Evolutionary conservation across 1,284 basidiomycete species (phyloP), one percentile per base, ranked within the genome.

Genomic region (Apiotrichum montevideense): DNA sequence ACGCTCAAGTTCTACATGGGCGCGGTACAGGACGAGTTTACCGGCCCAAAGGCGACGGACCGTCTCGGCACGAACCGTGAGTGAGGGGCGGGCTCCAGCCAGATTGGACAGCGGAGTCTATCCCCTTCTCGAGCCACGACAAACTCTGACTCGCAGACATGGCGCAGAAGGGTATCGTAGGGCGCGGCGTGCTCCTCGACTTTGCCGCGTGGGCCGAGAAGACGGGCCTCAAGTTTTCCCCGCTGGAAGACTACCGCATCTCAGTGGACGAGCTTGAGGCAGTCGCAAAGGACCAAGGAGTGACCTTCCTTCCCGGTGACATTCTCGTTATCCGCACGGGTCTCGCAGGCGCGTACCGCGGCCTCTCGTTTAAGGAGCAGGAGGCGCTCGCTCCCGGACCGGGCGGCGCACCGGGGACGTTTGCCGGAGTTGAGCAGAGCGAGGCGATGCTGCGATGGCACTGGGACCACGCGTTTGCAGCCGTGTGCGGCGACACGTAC

Each of bases 381-480:
- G 59, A 62, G 21, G 48, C 21, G 21, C 58, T 61, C 56, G 21
- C 21, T 21, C 21, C 21, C 21, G 21, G 21, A 21, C 21, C 21
- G 21, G 58, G 51, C 45, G 56, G 54, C 35, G 52, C 62, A 46
- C 47, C 37, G 7, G 37, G 63, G 44, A 32, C 56, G 40, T 61
- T 58, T 45, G 61, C 62, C 37, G 71, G 72, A 21, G 66, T 73
- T 4, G 58, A 57, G 35, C 64, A 64, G 37, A 50, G 49, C n/a
- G 70, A 75, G 35, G 67, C 69, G 8, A 61, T 74, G 53, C 63
- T 69, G 43, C 61, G 54, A 41, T 79, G 72, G 66, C 66, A 77
- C 56, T 78, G 77, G 77, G 71, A 79, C 51, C 63, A 78, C 32
- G 76, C 77, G 42, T 75, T 79, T 51, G 70, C 77, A 3, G 78